Conservation (phyloP, 2,329 filamentous ascomycete species). For the Samsoniella hepiali region DNA sequence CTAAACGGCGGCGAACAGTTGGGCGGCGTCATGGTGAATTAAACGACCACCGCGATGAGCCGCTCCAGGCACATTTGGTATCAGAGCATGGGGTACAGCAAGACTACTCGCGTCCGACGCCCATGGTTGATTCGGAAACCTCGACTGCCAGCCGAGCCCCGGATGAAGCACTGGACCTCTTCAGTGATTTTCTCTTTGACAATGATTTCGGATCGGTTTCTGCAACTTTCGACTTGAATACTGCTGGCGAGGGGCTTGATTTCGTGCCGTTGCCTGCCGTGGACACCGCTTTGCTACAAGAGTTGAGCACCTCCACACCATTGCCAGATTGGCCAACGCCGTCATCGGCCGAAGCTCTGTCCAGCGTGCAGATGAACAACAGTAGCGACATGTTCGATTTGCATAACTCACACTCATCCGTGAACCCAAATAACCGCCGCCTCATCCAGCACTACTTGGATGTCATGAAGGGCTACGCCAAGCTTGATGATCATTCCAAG, state of each 20-base stretch:
- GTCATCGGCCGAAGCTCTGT: not conserved
- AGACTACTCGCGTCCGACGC: not conserved
- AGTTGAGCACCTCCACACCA: not conserved
- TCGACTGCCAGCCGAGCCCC: not conserved
- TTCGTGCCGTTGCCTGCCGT: constrained; percentile 20
- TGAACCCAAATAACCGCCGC: constrained; percentile 18
- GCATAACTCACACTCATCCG: not conserved
- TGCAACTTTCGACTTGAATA: constrained; percentile 16
- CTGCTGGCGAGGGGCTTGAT: constrained; percentile 21
- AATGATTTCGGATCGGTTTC: constrained; percentile 10
- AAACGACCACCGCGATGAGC: not conserved
- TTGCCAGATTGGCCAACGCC: not conserved
- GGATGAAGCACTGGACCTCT: not conserved
- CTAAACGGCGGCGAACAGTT: constrained; percentile 18
- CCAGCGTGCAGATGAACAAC: not conserved
- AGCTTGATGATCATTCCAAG: constrained; percentile 21
- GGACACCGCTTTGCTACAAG: constrained; percentile 12
- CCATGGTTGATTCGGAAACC: not conserved
- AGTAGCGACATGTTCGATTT: not conserved
- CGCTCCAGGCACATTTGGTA: no score
- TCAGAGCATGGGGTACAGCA: not conserved
- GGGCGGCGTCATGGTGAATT: not conserved
- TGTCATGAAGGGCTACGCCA: constrained; percentile 23
- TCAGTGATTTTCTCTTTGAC: not conserved
- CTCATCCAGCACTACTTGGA: constrained; percentile 23